These are phyloP conservation scores for Torulaspora pretoriensis DNA, from an alignment of 1,139 yeast genomes.

Conservation along the genomic window DNA sequence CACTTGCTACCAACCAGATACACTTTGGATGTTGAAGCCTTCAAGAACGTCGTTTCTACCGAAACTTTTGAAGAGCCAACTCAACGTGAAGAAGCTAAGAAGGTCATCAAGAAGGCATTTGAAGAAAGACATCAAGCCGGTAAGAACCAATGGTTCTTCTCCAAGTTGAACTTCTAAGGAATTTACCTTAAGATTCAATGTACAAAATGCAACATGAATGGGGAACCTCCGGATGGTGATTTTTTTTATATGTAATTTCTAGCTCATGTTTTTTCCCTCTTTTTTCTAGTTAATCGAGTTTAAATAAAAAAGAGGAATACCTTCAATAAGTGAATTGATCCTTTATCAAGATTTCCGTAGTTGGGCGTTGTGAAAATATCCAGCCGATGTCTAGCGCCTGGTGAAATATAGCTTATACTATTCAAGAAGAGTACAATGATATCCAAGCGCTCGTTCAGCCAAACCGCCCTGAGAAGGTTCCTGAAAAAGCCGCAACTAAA, in stretches of 20 bases:
- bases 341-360: not conserved
- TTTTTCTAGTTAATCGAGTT: slow-evolving; percentile 14
- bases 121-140: slow-evolving; percentile 99
- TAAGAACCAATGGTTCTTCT: slow-evolving; percentile 99
- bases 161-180: slow-evolving; percentile 92
- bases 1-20: slow-evolving; percentile 99
- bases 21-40: slow-evolving; percentile 93
- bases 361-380: too few species aligned
- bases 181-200: slow-evolving; percentile 13
- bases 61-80: slow-evolving; percentile 98
- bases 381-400: too few species aligned
- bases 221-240: slow-evolving; percentile 15
- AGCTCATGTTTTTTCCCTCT: slow-evolving; percentile 17
- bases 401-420: not conserved
- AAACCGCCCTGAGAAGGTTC: slow-evolving; percentile 3
- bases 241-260: slow-evolving; percentile 18
- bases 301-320: slow-evolving; percentile 16
- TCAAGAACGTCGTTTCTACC: slow-evolving; percentile 86
- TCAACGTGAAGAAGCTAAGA: slow-evolving; percentile 98
- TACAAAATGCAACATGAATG: slow-evolving; percentile 13
- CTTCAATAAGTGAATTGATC: slow-evolving; percentile 11
- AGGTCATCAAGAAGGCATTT: slow-evolving; percentile 97
- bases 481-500: slow-evolving; percentile 47
- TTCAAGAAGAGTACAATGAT: not conserved
- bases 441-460: slow-evolving; percentile 12